A percentile compares a stretch with the other conserved stretches of the same genome.
Conservation (phyloP, 495 filamentous ascomycete genomes). For the Trichoderma asperelloides region DNA sequence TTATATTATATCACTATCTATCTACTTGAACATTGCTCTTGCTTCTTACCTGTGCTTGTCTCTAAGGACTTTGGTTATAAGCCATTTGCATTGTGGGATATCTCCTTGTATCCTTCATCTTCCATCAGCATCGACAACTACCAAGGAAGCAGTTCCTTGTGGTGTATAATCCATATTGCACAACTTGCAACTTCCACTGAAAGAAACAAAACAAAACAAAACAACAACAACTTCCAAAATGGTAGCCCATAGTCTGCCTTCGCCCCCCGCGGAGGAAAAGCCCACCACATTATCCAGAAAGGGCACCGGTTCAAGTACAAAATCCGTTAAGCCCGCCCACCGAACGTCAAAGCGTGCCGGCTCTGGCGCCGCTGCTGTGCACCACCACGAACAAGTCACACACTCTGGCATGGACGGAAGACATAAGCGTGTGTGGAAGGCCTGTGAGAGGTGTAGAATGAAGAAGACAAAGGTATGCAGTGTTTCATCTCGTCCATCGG, state of each 20-base stretch:
- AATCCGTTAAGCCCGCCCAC: constrained; percentile 25
- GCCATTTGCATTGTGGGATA: no score
- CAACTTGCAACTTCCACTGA: background rate
- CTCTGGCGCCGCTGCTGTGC: constrained; percentile 21
- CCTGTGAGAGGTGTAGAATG: constrained; percentile 60
- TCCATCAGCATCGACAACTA: no score
- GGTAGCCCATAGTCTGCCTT: constrained; percentile 2
- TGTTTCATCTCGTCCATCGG: background rate
- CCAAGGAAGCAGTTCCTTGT: no score
- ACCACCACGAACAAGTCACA: constrained; percentile 25
- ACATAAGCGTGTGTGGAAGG: constrained; percentile 61
- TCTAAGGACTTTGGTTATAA: no score
- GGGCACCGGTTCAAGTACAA: constrained; percentile 19
- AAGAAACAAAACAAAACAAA: no score
- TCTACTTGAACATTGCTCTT: no score
- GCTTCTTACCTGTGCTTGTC: background rate
- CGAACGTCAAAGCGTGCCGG: constrained; percentile 23
- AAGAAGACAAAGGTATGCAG: constrained; percentile 59
- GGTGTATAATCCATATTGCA: background rate
- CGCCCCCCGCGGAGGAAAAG: constrained; percentile 1
- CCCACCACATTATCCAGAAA: constrained; percentile 15
- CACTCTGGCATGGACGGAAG: constrained; percentile 29
- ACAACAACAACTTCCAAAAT: background rate
- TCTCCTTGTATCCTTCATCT: no score
- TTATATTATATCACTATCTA: no score